These are phyloP conservation scores for Aureobasidium sp. DNA, from an alignment of 2,329 filamentous ascomycete genomes.

Conservation along the genomic window DNA sequence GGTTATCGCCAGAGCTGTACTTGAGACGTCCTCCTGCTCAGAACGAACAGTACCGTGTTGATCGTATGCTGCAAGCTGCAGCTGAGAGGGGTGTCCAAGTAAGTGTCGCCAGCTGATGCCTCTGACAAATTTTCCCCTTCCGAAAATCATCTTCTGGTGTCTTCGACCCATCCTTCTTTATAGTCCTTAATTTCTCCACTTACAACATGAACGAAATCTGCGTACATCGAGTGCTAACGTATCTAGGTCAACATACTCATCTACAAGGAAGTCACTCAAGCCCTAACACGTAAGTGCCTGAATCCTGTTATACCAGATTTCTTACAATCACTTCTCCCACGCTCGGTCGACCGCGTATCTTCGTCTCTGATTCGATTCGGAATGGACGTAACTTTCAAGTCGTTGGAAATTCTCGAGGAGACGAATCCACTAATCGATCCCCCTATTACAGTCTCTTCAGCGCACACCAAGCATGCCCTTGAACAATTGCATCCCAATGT, in stretches of 20 bases:
- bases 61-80: constrained; percentile 73
- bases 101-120: constrained; percentile 65
- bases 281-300: constrained; percentile 62
- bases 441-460: constrained; percentile 49
- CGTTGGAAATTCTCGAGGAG: constrained; percentile 38
- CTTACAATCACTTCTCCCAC: constrained; percentile 38
- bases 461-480: constrained; percentile 73
- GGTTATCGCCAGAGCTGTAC: constrained; percentile 83
- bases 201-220: constrained; percentile 13
- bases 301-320: constrained; percentile 37
- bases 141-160: neutral
- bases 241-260: constrained; percentile 5
- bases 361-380: constrained; percentile 35
- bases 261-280: constrained; percentile 62
- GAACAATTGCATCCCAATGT: constrained; percentile 76
- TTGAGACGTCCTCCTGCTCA: constrained; percentile 72
- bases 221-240: neutral
- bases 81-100: constrained; percentile 78
- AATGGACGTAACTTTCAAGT: constrained; percentile 38
- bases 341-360: constrained; percentile 35
- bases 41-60: constrained; percentile 77
- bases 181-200: constrained; percentile 48
- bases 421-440: constrained; percentile 39
- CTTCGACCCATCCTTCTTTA: neutral
- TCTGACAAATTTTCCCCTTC: neutral